Evolutionary conservation across 1,284 basidiomycete species (phyloP).

Genomic region (Neolentinus lepideus): DNA sequence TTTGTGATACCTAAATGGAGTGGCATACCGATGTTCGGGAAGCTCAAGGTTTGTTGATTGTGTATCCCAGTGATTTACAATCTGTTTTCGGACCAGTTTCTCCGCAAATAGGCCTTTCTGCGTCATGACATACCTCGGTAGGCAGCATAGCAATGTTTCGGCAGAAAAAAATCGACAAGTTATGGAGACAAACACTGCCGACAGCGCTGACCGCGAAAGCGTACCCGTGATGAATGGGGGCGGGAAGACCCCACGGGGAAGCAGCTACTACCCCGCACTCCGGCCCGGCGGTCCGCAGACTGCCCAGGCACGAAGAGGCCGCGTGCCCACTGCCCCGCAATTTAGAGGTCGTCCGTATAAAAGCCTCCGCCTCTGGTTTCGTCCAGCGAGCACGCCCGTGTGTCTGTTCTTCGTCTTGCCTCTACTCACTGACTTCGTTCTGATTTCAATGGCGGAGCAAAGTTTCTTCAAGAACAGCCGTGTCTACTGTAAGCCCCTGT

Average conservation of each 20-base stretch:
- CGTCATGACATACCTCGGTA: too few species aligned
- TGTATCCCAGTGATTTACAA: too few species aligned
- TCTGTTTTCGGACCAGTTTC: too few species aligned
- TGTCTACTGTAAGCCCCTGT: constrained; percentile 45
- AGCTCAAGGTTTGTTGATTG: too few species aligned
- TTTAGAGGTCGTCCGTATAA: background rate
- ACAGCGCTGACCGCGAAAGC: too few species aligned
- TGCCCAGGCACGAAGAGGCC: background rate
- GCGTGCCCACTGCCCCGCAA: background rate
- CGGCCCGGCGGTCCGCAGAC: background rate
- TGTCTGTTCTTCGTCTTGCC: background rate
- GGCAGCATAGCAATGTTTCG: too few species aligned
- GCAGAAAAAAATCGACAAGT: too few species aligned
- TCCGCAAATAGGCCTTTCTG: too few species aligned
- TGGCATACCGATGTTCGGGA: too few species aligned
- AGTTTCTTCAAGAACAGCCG: constrained; percentile 45
- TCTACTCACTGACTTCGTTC: background rate
- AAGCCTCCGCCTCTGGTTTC: background rate
- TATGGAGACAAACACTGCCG: too few species aligned
- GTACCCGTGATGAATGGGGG: too few species aligned
- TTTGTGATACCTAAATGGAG: too few species aligned
- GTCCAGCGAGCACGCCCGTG: background rate
- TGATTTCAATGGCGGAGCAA: background rate
- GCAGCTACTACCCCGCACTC: background rate
- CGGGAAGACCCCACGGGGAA: background rate